phyloP scores from a whole-genome alignment of 192 early-diverging fungal genomes.

The Backusella liffmaniae region DNA sequence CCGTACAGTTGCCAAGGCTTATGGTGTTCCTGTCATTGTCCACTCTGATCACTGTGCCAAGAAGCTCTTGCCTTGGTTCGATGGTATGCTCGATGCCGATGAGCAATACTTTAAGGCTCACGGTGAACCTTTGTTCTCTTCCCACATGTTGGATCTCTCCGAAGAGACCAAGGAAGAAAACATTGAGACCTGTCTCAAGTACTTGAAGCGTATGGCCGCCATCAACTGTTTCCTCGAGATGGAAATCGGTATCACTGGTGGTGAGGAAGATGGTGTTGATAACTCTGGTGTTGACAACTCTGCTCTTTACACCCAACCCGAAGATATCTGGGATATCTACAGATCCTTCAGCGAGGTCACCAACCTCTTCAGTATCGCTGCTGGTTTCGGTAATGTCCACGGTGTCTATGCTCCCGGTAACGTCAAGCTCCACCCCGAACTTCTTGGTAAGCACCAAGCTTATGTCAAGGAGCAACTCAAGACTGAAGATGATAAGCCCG shows the following conservation, averaged over 20 bases:
- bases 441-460: conserved; percentile 88
- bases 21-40: conserved; percentile 60
- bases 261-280: conserved; percentile 98
- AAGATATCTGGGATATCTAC: conserved; percentile 95
- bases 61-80: conserved; percentile 97
- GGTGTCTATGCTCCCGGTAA: conserved; percentile 96
- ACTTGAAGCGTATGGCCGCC: conserved; percentile 88
- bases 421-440: conserved; percentile 90
- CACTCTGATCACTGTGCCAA: conserved; percentile 98
- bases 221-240: conserved; percentile 84
- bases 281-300: conserved; percentile 90
- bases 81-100: conserved; percentile 89
- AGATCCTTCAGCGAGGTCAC: conserved; percentile 82
- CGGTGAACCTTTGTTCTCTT: conserved; percentile 94
- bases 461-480: conserved; percentile 71
- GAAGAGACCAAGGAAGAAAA: conserved; percentile 95
- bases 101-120: conserved; percentile 92
- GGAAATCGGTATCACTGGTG: conserved; percentile 84
- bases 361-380: conserved; percentile 92
- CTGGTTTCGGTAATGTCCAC: conserved; percentile 44
- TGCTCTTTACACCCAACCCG: conserved; percentile 90
- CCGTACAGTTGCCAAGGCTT: conserved; percentile 35
- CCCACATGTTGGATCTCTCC: conserved; percentile 98
- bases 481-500: conserved; percentile 66
- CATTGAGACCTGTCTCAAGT: conserved; percentile 86